Evolutionary conservation across 176 grass and related monocot genomes (phyloP), one percentile per base, ranked within the genome.

Genomic region (Aegilops sharonensis): DNA sequence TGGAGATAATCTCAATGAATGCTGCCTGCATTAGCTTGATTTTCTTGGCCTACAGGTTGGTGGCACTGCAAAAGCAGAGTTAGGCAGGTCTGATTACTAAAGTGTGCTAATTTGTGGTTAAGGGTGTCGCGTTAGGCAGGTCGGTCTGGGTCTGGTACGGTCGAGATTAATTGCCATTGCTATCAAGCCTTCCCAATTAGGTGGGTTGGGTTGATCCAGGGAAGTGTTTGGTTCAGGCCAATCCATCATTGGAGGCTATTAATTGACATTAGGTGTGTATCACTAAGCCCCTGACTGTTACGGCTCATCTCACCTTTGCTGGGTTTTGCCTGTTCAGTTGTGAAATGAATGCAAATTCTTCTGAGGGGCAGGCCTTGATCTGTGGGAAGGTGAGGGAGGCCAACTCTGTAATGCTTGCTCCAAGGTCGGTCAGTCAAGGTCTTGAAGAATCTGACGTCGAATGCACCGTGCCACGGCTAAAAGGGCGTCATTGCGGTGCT

Each of bases 91-190:
- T 73, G 15, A 65, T 80, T 78, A 80, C 34, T 78, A 74, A 35
- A 35, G 30, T 66, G n/a, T 17, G 52, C 54, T 84, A 24, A 63
- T 64, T 48, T 29, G 57, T 10, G 67, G 34, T 81, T 75, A 85
- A 75, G 59, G 64, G 59, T 12, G 25, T 74, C 34, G 25, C 25
- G 42, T 81, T 77, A 52, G 61, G 71, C 69, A 89, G 34, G 27
- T 47, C 59, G 57, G 62, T 81, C 48, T 64, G n/a, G 57, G 62
- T 81, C 48, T 64, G n/a, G 77, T 89, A 34, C 35, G 60, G 14
- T 35, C 68, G 10, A 30, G 48, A 85, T 66, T 89, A 81, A 85
- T 42, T 89, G 77, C 45, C n/a, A n/a, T 85, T 23, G 48, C 20
- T 77, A 47, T 76, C 66, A n/a, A 68, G 35, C 88, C 88, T 85